These are phyloP conservation scores for Carex arenaria DNA, from an alignment of 202 grass and related monocot species.

Conservation along the genomic window DNA sequence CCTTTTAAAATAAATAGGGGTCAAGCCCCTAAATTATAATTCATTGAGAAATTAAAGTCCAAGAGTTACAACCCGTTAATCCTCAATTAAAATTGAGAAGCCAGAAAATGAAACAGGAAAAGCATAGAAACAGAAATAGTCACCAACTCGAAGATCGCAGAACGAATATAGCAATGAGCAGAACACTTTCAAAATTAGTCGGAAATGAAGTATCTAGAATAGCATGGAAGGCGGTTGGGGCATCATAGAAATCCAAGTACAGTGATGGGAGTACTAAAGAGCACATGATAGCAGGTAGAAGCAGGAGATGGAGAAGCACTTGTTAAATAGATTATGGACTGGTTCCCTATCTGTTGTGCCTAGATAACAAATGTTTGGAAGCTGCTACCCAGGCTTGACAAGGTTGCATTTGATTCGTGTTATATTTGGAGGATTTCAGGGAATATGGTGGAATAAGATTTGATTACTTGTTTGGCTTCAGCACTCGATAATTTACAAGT, in stretches of 20 bases:
- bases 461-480: background rate
- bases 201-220: background rate
- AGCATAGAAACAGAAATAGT: too few relatives aligned
- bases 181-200: background rate
- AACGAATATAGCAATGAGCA: background rate
- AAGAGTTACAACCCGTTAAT: too few relatives aligned
- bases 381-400: background rate
- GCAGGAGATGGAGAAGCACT: background rate
- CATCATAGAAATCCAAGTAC: background rate
- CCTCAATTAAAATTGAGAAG: too few relatives aligned
- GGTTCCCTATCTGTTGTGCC: background rate
- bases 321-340: background rate
- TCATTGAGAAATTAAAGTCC: too few relatives aligned
- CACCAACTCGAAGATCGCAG: background rate
- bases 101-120: too few relatives aligned
- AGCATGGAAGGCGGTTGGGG: background rate
- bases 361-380: background rate
- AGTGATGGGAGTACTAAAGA: too few relatives aligned
- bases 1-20: too few relatives aligned
- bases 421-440: background rate
- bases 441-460: background rate
- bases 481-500: background rate
- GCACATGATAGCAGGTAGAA: background rate
- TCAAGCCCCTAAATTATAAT: too few relatives aligned
- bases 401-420: background rate